phyloP scores from a whole-genome alignment of 1,284 basidiomycete genomes.

The Ceratorhiza oryzae-sativae region DNA sequence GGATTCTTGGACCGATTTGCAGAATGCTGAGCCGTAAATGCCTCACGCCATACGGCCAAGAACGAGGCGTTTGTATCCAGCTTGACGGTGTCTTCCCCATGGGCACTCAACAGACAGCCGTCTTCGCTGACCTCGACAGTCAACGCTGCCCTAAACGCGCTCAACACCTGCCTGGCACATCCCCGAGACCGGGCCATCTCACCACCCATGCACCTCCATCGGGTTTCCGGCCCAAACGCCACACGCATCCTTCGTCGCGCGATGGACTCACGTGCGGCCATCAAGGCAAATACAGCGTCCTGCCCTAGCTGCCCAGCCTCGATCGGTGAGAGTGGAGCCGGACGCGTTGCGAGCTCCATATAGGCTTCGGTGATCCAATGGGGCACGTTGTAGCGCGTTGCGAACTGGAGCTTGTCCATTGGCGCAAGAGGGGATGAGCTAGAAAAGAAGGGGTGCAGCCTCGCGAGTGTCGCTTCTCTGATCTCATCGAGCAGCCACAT shows the following conservation, averaged over 20 bases:
- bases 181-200: slow-evolving; percentile 29
- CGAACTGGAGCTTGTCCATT: slow-evolving; percentile 31
- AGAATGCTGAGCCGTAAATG: not conserved
- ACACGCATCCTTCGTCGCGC: slow-evolving; percentile 32
- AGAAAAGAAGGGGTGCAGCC: slow-evolving; percentile 30
- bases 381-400: slow-evolving; percentile 36
- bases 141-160: slow-evolving; percentile 17
- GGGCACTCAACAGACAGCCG: not conserved
- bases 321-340: slow-evolving; percentile 20
- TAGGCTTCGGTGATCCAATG: slow-evolving; percentile 19
- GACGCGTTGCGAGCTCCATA: slow-evolving; percentile 38
- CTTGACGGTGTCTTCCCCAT: slow-evolving; percentile 3
- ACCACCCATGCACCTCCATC: slow-evolving; percentile 32
- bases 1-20: slow-evolving; percentile 31
- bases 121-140: slow-evolving; percentile 27
- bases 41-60: slow-evolving; percentile 28
- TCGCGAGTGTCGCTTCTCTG: slow-evolving; percentile 21
- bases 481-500: slow-evolving; percentile 39
- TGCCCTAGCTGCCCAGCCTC: slow-evolving; percentile 24
- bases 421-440: slow-evolving; percentile 10
- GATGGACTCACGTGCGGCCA: slow-evolving; percentile 36
- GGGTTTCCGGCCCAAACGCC: slow-evolving; percentile 34
- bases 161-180: slow-evolving; percentile 28
- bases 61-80: slow-evolving; percentile 24
- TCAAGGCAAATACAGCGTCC: slow-evolving; percentile 1